phyloP scores from a whole-genome alignment of 495 filamentous ascomycete species.

The Aeminium ludgeri region DNA sequence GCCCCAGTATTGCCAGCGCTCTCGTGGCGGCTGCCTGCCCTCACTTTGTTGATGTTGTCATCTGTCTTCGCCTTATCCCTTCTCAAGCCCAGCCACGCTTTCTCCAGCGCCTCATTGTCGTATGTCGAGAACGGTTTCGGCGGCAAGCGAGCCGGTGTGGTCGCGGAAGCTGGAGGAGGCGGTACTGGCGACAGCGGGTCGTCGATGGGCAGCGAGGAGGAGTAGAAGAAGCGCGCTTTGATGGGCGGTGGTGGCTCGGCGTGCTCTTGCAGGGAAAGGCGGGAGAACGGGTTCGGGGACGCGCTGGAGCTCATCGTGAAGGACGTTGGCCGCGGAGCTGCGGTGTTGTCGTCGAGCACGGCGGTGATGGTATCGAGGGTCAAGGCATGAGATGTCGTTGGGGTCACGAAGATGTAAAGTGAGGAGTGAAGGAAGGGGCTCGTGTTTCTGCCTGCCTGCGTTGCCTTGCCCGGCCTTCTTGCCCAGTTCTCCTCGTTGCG shows the following conservation, averaged over 20 bases:
- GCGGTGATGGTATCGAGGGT: too few relatives aligned
- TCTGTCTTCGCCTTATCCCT: not conserved
- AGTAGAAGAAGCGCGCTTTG: conserved; percentile 26
- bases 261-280: conserved; percentile 14
- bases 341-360: too few relatives aligned
- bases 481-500: too few relatives aligned
- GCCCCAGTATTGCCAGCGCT: not conserved
- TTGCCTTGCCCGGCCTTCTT: too few relatives aligned
- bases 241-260: conserved; percentile 23
- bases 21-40: conserved; percentile 21
- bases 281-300: too few relatives aligned
- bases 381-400: too few relatives aligned
- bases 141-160: conserved; percentile 15
- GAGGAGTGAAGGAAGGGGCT: too few relatives aligned
- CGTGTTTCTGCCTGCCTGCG: too few relatives aligned
- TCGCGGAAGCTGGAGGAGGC: conserved; percentile 12
- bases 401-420: too few relatives aligned
- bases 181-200: conserved; percentile 28
- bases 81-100: conserved; percentile 25
- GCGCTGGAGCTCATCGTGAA: too few relatives aligned
- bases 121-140: conserved; percentile 27
- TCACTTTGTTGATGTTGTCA: conserved; percentile 21
- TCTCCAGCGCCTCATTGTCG: conserved; percentile 26
- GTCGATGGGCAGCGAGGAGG: conserved; percentile 25
- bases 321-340: too few relatives aligned